These are phyloP conservation scores for Aspergillus fischeri DNA, from an alignment of 2,329 filamentous ascomycete genomes.

Conservation along the genomic window DNA sequence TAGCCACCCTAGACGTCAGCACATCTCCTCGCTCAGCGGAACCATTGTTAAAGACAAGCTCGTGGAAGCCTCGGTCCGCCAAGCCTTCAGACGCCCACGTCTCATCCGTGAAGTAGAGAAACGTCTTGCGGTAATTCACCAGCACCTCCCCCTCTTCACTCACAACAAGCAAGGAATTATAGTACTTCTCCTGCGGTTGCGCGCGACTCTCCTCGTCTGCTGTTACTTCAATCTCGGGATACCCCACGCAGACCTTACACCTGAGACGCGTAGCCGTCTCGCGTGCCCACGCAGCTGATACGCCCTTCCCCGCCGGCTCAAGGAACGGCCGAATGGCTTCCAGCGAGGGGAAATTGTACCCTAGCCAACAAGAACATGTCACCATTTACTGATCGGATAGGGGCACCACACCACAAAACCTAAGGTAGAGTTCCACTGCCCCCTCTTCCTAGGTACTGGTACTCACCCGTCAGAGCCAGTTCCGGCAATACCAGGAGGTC, in stretches of 20 bases:
- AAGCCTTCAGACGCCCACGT: slow-evolving; percentile 57
- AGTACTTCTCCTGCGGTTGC: slow-evolving; percentile 35
- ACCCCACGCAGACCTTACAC: slow-evolving; percentile 62
- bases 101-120: slow-evolving; percentile 65
- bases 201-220: not conserved
- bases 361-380: slow-evolving; percentile 28
- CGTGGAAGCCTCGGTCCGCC: slow-evolving; percentile 28
- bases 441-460: slow-evolving; percentile 10
- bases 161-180: slow-evolving; percentile 59
- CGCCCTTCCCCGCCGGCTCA: slow-evolving; percentile 54
- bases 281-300: slow-evolving; percentile 55
- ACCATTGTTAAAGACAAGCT: slow-evolving; percentile 18
- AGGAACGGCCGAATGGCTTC: slow-evolving; percentile 56
- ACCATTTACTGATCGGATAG: not conserved
- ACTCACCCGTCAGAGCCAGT: slow-evolving; percentile 56
- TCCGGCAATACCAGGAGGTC: slow-evolving; percentile 61
- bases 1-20: slow-evolving; percentile 27
- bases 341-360: slow-evolving; percentile 60
- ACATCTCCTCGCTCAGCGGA: too few relatives aligned
- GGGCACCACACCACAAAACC: not conserved
- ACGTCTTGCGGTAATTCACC: slow-evolving; percentile 60
- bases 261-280: slow-evolving; percentile 50
- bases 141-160: slow-evolving; percentile 52
- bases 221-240: slow-evolving; percentile 49
- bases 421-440: not conserved